phyloP scores from a whole-genome alignment of 306 rosid species.

The Malus sylvestris region DNA sequence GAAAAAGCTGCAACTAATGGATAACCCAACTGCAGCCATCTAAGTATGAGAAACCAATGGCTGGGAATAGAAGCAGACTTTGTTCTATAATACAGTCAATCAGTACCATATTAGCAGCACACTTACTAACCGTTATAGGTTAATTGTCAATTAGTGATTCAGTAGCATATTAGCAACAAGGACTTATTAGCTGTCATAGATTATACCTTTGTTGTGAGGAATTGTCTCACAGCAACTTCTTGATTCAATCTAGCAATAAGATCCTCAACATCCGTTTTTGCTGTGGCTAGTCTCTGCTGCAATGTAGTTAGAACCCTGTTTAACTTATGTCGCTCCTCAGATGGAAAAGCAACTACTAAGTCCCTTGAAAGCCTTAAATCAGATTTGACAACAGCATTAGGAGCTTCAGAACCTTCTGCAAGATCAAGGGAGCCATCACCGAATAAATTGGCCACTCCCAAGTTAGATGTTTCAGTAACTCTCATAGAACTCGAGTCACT shows the following conservation, averaged over 20 bases:
- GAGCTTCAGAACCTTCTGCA: constrained; percentile 34
- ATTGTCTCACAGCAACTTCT: constrained; percentile 74
- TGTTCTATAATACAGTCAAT: neutral
- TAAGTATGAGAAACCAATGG: neutral
- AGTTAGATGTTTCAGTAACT: constrained; percentile 34
- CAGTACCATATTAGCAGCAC: neutral
- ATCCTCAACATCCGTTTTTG: constrained; percentile 70
- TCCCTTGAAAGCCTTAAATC: constrained; percentile 20
- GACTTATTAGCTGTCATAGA: neutral
- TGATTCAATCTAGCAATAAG: constrained; percentile 80
- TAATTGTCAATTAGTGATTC: neutral
- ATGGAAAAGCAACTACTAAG: constrained; percentile 42
- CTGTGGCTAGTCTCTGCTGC: constrained; percentile 54
- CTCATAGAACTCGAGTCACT: constrained; percentile 37
- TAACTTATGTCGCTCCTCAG: constrained; percentile 49
- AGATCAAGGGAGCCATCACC: constrained; percentile 29
- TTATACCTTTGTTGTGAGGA: constrained; percentile 68
- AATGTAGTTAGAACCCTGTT: constrained; percentile 58
- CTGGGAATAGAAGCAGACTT: neutral
- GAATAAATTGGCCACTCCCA: constrained; percentile 15
- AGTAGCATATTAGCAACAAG: neutral
- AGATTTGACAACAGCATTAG: constrained; percentile 3
- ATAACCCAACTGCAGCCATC: neutral
- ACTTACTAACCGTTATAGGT: neutral
- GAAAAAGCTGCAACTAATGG: neutral